phyloP scores from a whole-genome alignment of 2,329 filamentous ascomycete genomes.

The Ophiostoma sp. region DNA sequence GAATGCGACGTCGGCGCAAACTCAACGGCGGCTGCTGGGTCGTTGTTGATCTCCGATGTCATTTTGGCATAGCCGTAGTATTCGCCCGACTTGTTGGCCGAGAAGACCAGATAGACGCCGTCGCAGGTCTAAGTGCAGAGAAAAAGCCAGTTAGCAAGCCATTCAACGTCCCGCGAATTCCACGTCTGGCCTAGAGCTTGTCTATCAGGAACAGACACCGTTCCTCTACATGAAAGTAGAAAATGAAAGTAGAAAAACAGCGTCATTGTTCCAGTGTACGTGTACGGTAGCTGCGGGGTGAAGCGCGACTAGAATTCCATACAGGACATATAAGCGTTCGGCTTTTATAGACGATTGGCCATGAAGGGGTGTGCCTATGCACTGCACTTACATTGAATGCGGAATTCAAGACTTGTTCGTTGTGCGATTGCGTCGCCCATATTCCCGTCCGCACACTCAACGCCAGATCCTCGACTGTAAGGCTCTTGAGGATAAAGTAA shows the following conservation, averaged over 20 bases:
- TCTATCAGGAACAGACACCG: too few relatives aligned
- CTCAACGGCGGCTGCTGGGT: constrained; percentile 62
- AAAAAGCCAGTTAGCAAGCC: too few relatives aligned
- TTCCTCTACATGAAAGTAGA: neutral
- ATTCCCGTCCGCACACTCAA: constrained; percentile 79
- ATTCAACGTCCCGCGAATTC: neutral
- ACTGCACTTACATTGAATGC: constrained; percentile 64
- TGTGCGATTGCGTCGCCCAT: constrained; percentile 93
- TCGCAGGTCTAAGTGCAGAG: constrained; percentile 57
- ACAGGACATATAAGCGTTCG: neutral
- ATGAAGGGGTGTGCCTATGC: neutral
- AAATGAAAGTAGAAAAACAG: neutral
- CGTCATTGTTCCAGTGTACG: neutral
- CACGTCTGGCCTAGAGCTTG: too few relatives aligned
- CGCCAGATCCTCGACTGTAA: constrained; percentile 86
- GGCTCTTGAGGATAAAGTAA: constrained; percentile 88
- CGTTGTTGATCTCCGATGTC: constrained; percentile 75
- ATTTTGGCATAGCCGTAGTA: constrained; percentile 95
- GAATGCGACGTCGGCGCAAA: constrained; percentile 61
- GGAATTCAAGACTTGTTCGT: constrained; percentile 74
- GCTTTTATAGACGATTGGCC: neutral
- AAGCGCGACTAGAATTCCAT: neutral
- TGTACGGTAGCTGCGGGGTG: neutral
- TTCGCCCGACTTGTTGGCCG: constrained; percentile 93
- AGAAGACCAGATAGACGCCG: constrained; percentile 88